Evolutionary conservation across 192 early-diverging fungal species (phyloP), one percentile per base, ranked within the genome.

Genomic region (Entomortierella lignicola): DNA sequence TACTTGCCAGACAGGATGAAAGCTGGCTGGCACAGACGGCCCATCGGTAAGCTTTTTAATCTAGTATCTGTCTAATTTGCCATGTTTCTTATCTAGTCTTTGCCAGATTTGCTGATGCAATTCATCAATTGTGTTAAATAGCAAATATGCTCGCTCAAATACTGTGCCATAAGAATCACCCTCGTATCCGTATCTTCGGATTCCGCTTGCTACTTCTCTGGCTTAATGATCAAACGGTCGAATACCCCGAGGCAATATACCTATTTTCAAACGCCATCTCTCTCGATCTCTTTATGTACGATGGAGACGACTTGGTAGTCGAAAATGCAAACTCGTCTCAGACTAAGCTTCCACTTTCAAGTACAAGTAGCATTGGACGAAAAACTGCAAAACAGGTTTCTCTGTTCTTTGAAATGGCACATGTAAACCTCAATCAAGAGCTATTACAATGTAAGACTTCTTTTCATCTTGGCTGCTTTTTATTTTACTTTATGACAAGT

Each of bases 171-270:
- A 81, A 85, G 17, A 96, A 95, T 68, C 92, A 96, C 60, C 84
- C 86, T 7, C 71, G 88, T 31, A 61, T 95, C 26, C 87, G 93
- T 25, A 81, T 84, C 8, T 87, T 93, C 63, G 94, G 94, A 47
- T 88, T 96, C 63, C 84, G 87, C 21, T 61, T 96, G 20, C 69
- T 96, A 4, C 85, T 95, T 21, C 72, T 89, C 12, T 95, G 89
- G 89, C 55, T 96, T n/a, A 90, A 92, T 79, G 82, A 84, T 34
- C 91, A 91, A 43, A 84, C 88, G 4, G 77, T 82, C 2, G 88
- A 91, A 44, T 84, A 84, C 27, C 74, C 80, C 5, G 92, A 93
- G 66, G 84, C 84, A 17, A 84, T 88, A 51, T 62, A 82, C 39
- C 70, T 94, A 30, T 94, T 90, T 60, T 71, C 88, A 2, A 92